Evolutionary conservation across 2,329 filamentous ascomycete species (phyloP).

Genomic region (Ceratocystis papillata): DNA sequence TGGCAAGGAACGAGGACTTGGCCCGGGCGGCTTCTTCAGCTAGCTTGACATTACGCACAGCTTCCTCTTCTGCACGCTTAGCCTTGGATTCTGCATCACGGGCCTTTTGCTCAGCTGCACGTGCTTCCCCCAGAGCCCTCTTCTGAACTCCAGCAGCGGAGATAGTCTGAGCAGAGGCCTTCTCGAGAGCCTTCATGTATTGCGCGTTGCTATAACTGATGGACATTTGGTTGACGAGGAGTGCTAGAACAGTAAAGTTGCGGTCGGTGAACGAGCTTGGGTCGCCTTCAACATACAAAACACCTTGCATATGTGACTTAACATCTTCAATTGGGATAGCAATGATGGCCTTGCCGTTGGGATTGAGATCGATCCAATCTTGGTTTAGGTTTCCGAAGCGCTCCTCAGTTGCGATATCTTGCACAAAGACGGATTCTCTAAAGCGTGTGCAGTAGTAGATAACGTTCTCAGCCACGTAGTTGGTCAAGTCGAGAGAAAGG

Average conservation of each 20-base stretch:
- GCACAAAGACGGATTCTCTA: constrained; percentile 61
- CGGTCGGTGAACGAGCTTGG: constrained; percentile 68
- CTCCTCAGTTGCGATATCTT: constrained; percentile 64
- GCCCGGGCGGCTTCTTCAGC: constrained; percentile 76
- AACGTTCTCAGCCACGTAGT: constrained; percentile 63
- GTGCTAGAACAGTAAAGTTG: constrained; percentile 53
- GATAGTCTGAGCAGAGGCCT: constrained; percentile 65
- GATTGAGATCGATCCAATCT: constrained; percentile 56
- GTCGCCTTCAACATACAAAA: constrained; percentile 64
- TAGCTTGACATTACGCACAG: constrained; percentile 66
- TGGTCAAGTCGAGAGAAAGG: constrained; percentile 53
- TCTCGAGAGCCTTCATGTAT: constrained; percentile 60
- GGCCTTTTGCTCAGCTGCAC: constrained; percentile 28
- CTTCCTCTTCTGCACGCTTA: constrained; percentile 63
- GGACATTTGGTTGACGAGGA: constrained; percentile 68
- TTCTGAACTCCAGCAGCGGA: constrained; percentile 71
- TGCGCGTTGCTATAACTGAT: constrained; percentile 60
- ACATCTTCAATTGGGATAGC: constrained; percentile 70
- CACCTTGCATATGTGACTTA: constrained; percentile 57
- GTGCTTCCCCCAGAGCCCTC: constrained; percentile 58
- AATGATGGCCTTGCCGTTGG: constrained; percentile 62
- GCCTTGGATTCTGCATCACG: constrained; percentile 61
- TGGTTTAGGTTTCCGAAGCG: constrained; percentile 65
- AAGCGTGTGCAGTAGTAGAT: constrained; percentile 68
- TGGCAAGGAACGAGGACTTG: constrained; percentile 69